A percentile compares a stretch with the other conserved stretches of the same genome.
phyloP scores from a whole-genome alignment of 1,139 yeast species.

The Pichia sp. region DNA sequence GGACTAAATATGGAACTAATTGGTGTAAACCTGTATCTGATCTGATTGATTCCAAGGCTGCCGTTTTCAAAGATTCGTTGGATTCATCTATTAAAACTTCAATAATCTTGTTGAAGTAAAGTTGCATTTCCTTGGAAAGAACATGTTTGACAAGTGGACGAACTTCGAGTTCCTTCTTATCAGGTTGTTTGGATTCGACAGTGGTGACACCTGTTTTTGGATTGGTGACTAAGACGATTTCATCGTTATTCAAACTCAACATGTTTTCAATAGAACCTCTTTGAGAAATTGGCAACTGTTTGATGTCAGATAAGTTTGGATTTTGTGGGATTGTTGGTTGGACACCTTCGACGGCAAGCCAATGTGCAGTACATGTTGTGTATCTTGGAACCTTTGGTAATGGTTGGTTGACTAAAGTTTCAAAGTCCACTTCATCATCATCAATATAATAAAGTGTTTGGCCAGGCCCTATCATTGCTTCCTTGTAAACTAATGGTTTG shows the following conservation, averaged over 20 bases:
- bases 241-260: constrained; percentile 35
- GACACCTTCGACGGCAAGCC: constrained; percentile 99
- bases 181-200: constrained; percentile 26
- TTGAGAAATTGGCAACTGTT: constrained; percentile 60
- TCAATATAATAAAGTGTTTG: constrained; percentile 92
- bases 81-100: constrained; percentile 68
- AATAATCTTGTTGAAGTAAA: constrained; percentile 89
- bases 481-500: constrained; percentile 66
- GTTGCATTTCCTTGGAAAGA: constrained; percentile 86
- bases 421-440: constrained; percentile 91
- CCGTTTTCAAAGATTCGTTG: constrained; percentile 61
- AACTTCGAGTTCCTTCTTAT: constrained; percentile 68
- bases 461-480: constrained; percentile 88
- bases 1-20: constrained; percentile 93
- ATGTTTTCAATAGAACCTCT: constrained; percentile 67
- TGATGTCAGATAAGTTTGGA: constrained; percentile 79
- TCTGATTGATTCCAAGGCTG: constrained; percentile 80
- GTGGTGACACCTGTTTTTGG: constrained; percentile 29
- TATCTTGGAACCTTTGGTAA: constrained; percentile 94
- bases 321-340: constrained; percentile 98
- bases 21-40: constrained; percentile 98
- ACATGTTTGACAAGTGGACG: constrained; percentile 97
- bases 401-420: constrained; percentile 89
- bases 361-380: constrained; percentile 93
- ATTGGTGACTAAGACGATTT: constrained; percentile 28